These are phyloP conservation scores for Beauveria sp. DNA, from an alignment of 2,329 filamentous ascomycete species.

Conservation along the genomic window DNA sequence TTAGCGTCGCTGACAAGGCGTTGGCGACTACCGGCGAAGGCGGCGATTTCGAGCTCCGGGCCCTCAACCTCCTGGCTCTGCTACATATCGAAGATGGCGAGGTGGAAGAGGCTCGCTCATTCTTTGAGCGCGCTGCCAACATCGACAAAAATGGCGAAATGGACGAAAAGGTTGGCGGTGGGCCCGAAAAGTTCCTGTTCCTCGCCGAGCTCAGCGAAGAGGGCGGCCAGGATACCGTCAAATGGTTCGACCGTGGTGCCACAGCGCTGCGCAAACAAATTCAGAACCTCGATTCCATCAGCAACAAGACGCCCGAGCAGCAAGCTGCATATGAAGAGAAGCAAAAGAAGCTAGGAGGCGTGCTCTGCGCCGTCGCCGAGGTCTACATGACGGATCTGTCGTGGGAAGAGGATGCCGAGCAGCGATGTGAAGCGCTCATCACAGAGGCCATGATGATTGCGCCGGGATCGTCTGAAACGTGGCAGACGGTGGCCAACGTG, in stretches of 20 bases:
- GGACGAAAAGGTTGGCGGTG: slow-evolving; percentile 66
- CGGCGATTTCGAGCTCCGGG: slow-evolving; percentile 50
- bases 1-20: slow-evolving; percentile 33
- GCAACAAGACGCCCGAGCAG: slow-evolving; percentile 30
- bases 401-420: slow-evolving; percentile 85
- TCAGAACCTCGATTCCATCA: slow-evolving; percentile 47
- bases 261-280: slow-evolving; percentile 65
- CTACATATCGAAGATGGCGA: slow-evolving; percentile 79
- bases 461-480: slow-evolving; percentile 75
- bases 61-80: slow-evolving; percentile 70
- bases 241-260: slow-evolving; percentile 65
- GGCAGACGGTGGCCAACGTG: slow-evolving; percentile 91
- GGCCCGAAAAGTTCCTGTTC: slow-evolving; percentile 90
- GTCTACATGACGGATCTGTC: slow-evolving; percentile 99
- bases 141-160: slow-evolving; percentile 69
- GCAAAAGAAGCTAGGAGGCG: slow-evolving; percentile 74
- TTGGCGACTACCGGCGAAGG: slow-evolving; percentile 35
- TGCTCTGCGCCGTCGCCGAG: slow-evolving; percentile 89
- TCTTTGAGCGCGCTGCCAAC: slow-evolving; percentile 64
- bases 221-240: slow-evolving; percentile 57
- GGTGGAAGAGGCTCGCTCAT: slow-evolving; percentile 61
- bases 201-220: slow-evolving; percentile 80
- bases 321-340: slow-evolving; percentile 52
- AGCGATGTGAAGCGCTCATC: slow-evolving; percentile 76
- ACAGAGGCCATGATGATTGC: slow-evolving; percentile 85